phyloP scores from a whole-genome alignment of 352 stramenopile species.

The Peronospora farinosa region DNA sequence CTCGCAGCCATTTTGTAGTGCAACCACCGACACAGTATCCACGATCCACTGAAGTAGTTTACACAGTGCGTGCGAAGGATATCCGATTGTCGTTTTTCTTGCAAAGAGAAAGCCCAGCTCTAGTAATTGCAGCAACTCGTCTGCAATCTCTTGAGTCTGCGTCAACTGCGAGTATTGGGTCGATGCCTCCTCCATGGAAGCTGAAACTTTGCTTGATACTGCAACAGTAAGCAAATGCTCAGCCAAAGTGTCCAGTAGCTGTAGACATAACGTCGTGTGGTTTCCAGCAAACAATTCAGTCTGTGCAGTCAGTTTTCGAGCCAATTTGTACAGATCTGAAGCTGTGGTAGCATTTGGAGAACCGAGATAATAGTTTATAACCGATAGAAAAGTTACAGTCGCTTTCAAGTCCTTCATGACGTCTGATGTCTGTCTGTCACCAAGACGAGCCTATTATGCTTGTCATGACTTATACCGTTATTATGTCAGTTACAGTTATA shows the following conservation, averaged over 20 bases:
- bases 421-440: too few species aligned
- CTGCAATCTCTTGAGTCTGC: constrained; percentile 21
- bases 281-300: constrained; percentile 41
- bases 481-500: too few species aligned
- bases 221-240: constrained; percentile 39
- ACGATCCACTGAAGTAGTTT: constrained; percentile 68
- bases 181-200: constrained; percentile 6
- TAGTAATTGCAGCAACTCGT: constrained; percentile 41
- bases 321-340: constrained; percentile 37
- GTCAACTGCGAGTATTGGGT: constrained; percentile 31
- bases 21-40: constrained; percentile 35
- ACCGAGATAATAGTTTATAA: constrained; percentile 34
- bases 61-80: constrained; percentile 60
- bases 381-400: background rate
- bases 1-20: constrained; percentile 38
- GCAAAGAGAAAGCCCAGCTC: constrained; percentile 58
- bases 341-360: constrained; percentile 28
- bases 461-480: too few species aligned
- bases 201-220: constrained; percentile 3
- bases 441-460: too few species aligned
- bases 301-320: constrained; percentile 34
- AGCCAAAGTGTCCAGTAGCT: constrained; percentile 53
- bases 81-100: constrained; percentile 48
- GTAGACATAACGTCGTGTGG: constrained; percentile 39
- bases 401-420: background rate